Conservation (phyloP, 345 rosid genomes). For the Conringia planisiliqua region DNA sequence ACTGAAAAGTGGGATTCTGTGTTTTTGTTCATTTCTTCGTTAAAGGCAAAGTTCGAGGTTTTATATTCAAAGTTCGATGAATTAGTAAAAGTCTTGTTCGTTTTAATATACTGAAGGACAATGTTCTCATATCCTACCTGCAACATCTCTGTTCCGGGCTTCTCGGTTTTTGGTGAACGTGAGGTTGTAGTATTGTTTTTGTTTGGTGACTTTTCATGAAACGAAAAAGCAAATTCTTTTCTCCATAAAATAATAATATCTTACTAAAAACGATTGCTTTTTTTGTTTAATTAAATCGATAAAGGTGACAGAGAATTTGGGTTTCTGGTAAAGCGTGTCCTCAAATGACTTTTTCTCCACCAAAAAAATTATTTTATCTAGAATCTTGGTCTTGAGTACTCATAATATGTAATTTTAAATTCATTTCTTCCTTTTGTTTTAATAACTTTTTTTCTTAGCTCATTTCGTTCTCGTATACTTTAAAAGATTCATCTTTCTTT, state of each 20-base stretch:
- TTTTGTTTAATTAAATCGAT: neutral
- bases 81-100: neutral
- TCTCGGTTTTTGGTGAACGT: neutral
- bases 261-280: neutral
- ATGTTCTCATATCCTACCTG: neutral
- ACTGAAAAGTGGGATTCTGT: neutral
- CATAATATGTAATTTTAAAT: neutral
- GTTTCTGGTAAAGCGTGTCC: conserved; percentile 3
- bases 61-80: neutral
- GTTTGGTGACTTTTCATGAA: conserved; percentile 23
- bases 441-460: neutral
- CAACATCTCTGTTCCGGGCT: neutral
- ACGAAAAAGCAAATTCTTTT: conserved; percentile 22
- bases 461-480: neutral
- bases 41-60: neutral
- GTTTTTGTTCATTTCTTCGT: neutral
- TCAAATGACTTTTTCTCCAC: conserved; percentile 11
- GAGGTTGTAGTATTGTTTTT: neutral
- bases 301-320: neutral
- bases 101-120: neutral
- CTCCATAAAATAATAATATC: neutral
- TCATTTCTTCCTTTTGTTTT: neutral
- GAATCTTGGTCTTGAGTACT: conserved; percentile 16
- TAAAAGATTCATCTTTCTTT: neutral
- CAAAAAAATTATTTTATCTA: conserved; percentile 2